A percentile compares a stretch with the other conserved stretches of the same genome.
Evolutionary conservation across 2,329 filamentous ascomycete genomes (phyloP).

Genomic region (Colletotrichum eremochloae): DNA sequence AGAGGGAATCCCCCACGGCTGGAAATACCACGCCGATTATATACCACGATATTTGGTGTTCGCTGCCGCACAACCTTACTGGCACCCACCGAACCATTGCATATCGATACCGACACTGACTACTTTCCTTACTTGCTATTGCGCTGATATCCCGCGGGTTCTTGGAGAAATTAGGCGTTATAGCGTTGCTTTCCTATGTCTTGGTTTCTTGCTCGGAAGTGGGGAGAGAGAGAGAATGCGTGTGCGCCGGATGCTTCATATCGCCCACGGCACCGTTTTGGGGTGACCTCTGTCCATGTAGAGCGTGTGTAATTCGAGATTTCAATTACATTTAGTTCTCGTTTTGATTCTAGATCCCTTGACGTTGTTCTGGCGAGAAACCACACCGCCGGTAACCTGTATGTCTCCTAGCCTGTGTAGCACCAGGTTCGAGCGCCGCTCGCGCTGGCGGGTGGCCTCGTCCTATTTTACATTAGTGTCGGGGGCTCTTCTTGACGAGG

Average conservation of each 20-base stretch:
- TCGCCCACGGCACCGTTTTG: background rate
- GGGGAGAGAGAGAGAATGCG: background rate
- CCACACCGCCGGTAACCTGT: background rate
- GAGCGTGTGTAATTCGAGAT: background rate
- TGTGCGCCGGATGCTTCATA: background rate
- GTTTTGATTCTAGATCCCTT: background rate
- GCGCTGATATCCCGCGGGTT: conserved; percentile 14
- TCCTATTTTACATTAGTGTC: background rate
- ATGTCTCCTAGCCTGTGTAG: background rate
- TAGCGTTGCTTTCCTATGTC: conserved; percentile 6
- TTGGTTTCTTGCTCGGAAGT: background rate
- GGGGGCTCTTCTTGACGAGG: background rate
- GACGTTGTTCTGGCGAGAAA: background rate
- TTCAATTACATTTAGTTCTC: conserved; percentile 1
- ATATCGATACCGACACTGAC: conserved; percentile 8
- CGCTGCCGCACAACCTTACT: background rate
- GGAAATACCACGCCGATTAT: background rate
- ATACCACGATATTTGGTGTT: conserved; percentile 3
- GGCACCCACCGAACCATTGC: background rate
- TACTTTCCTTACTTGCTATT: conserved; percentile 7
- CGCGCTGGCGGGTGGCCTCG: too few species aligned
- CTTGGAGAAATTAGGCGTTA: conserved; percentile 25
- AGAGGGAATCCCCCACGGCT: background rate
- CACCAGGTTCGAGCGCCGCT: background rate
- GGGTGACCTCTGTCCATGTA: background rate